These are phyloP conservation scores for Penicillium aurantiogriseum DNA, from an alignment of 2,329 filamentous ascomycete genomes.

Conservation along the genomic window DNA sequence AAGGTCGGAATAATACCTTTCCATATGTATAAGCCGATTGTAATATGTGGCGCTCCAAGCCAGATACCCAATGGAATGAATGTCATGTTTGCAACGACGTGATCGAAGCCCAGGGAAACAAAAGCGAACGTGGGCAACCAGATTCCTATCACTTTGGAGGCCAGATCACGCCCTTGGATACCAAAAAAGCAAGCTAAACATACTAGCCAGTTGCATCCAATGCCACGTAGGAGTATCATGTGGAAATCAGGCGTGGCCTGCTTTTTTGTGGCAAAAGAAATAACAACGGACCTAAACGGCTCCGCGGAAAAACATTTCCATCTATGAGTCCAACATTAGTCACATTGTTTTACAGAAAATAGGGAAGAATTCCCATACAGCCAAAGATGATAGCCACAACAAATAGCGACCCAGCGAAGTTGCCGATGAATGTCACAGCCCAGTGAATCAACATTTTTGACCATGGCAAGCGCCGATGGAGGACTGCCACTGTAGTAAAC, in stretches of 20 bases:
- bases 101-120: constrained; percentile 54
- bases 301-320: constrained; percentile 46
- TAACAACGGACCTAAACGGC: constrained; percentile 46
- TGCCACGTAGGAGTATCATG: constrained; percentile 55
- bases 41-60: constrained; percentile 46
- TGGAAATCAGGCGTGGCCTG: constrained; percentile 51
- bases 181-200: constrained; percentile 51
- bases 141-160: constrained; percentile 55
- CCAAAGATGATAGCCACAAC: constrained; percentile 51
- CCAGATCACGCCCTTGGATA: constrained; percentile 51
- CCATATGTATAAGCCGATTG: constrained; percentile 56
- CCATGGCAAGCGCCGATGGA: constrained; percentile 44
- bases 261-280: constrained; percentile 51
- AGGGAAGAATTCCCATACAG: constrained; percentile 25
- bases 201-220: constrained; percentile 60
- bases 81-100: constrained; percentile 60
- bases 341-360: too few relatives aligned
- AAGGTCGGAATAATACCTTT: constrained; percentile 56
- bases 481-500: constrained; percentile 47
- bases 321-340: constrained; percentile 29
- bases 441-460: constrained; percentile 40
- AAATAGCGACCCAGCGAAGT: constrained; percentile 51
- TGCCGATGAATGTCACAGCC: constrained; percentile 51
- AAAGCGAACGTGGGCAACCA: constrained; percentile 59
- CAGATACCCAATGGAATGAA: constrained; percentile 55